These are phyloP conservation scores for Quercus variabilis DNA, from an alignment of 306 rosid genomes.

Conservation along the genomic window DNA sequence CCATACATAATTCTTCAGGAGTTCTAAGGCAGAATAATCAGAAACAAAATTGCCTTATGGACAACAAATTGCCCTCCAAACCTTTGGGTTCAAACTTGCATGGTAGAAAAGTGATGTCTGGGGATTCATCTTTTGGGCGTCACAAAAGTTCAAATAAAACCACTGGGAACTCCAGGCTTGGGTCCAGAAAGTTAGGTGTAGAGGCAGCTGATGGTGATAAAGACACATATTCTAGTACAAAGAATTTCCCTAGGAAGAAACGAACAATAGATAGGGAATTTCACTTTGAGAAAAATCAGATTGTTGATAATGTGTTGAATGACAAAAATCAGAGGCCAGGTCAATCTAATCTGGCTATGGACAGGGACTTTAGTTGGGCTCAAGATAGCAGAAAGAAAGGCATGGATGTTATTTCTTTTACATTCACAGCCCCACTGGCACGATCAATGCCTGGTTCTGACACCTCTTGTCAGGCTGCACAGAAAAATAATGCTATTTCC, in stretches of 20 bases:
- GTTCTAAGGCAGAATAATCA: constrained; percentile 83
- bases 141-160: constrained; percentile 59
- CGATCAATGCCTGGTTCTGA: constrained; percentile 53
- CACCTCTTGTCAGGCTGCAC: constrained; percentile 37
- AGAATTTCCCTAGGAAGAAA: constrained; percentile 74
- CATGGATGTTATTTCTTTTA: constrained; percentile 89
- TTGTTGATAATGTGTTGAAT: constrained; percentile 42
- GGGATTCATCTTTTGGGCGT: constrained; percentile 55
- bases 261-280: constrained; percentile 65
- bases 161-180: constrained; percentile 51
- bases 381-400: constrained; percentile 67
- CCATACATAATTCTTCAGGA: constrained; percentile 37
- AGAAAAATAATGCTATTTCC: constrained; percentile 32
- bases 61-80: constrained; percentile 65
- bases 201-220: constrained; percentile 61
- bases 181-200: constrained; percentile 50
- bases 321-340: constrained; percentile 56
- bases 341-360: constrained; percentile 40
- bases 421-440: constrained; percentile 88
- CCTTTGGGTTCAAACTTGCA: constrained; percentile 42
- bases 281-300: constrained; percentile 49
- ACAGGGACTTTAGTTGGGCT: constrained; percentile 40
- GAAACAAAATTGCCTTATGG: constrained; percentile 67
- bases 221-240: constrained; percentile 57
- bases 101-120: constrained; percentile 46